These are phyloP conservation scores for Dactylis glomerata DNA, from an alignment of 176 grass and related monocot species.

Conservation along the genomic window DNA sequence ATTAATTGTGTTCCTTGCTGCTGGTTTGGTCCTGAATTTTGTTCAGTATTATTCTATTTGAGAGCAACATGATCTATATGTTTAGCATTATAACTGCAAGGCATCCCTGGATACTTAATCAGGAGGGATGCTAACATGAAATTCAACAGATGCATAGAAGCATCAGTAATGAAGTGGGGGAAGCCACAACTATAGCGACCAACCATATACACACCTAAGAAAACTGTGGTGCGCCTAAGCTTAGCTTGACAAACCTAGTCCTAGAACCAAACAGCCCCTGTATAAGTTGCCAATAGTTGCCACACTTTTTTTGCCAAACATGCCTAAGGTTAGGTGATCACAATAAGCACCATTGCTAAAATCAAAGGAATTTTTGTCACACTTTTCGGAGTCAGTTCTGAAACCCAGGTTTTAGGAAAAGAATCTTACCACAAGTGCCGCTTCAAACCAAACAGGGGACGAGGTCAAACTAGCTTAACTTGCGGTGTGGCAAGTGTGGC, in stretches of 20 bases:
- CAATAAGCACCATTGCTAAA: background rate
- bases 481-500: background rate
- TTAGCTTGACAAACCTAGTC: background rate
- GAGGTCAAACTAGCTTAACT: background rate
- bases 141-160: conserved; percentile 14
- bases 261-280: background rate
- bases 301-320: background rate
- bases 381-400: background rate
- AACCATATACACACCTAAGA: background rate
- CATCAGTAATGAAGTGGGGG: background rate
- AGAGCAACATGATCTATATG: conserved; percentile 1
- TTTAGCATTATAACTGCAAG: conserved; percentile 5
- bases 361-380: background rate
- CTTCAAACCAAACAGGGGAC: background rate
- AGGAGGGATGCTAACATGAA: background rate
- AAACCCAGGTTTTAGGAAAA: background rate
- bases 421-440: background rate
- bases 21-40: background rate
- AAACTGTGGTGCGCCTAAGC: background rate
- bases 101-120: background rate
- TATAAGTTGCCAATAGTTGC: background rate
- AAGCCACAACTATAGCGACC: background rate
- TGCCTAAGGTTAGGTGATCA: background rate
- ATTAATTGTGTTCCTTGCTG: background rate
- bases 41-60: background rate